Base-by-base conservation (phyloP, 2,329 filamentous ascomycete species). In the Talaromyces sp. region DNA sequence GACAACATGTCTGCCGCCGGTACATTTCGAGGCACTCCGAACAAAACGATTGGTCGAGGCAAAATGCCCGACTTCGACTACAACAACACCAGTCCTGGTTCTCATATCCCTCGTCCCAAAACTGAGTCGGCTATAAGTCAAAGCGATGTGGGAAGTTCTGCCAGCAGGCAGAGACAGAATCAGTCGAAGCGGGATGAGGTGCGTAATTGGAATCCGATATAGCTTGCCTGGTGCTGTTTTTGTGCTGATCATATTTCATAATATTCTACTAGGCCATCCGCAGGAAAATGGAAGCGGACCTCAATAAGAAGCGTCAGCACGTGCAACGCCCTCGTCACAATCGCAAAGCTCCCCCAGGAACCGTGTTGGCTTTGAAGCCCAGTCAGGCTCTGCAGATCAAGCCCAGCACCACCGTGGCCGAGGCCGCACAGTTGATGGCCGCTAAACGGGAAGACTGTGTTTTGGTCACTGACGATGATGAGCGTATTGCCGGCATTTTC, bases 181-280 rank as follows among this genome's bases (percentile, higher is more conserved):
- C 93, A 97, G 81, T 88, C 87, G 66, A 97, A 97, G 80, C 87
- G 92, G 76, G 94, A 99, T 87, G 94, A 99, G 89, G 94, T 99
- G 81, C 55, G 52, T 62, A 35, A 13, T 41, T 48, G 25, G 2
- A 19, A n/a, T n/a, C n/a, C n/a, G n/a, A n/a, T n/a, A n/a, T n/a
- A n/a, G n/a, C n/a, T n/a, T n/a, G n/a, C 3, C 2, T 10, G 25
- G n/a, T 3, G 28, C 45, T 33, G 28, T 19, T 48, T 13, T 8
- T 8, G 13, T 33, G 28, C 45, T 48, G 15, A 52, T 41, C 48
- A 28, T 17, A 1, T 39, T 43, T n/a, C 10, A 17, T 52, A n/a
- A n/a, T n/a, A n/a, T n/a, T n/a, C n/a, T n/a, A n/a, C n/a, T 37
- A 97, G 94, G 94, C 94, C 54, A 97, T 99, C 72, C 91, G 94